phyloP scores from a whole-genome alignment of 2,329 filamentous ascomycete species.

The Fusarium circinatum region DNA sequence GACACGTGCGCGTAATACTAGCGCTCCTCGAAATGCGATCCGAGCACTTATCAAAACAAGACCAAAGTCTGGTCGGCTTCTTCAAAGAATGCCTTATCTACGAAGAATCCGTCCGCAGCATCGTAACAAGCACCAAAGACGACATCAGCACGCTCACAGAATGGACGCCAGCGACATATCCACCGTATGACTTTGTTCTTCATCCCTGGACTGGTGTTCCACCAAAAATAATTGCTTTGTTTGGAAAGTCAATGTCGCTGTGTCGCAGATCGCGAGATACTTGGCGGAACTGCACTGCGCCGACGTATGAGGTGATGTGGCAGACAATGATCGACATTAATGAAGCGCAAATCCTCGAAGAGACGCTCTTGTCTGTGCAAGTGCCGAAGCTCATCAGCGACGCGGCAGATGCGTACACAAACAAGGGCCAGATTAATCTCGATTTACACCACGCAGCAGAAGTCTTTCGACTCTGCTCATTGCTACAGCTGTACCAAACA shows the following conservation, averaged over 20 bases:
- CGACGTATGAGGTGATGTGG: conserved; percentile 35
- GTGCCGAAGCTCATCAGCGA: conserved; percentile 19
- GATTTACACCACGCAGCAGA: conserved; percentile 51
- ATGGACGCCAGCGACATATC: conserved; percentile 15
- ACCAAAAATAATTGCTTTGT: conserved; percentile 28
- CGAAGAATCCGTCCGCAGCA: conserved; percentile 33
- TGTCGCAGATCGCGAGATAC: conserved; percentile 33
- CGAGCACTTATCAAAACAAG: conserved; percentile 16
- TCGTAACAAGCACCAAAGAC: conserved; percentile 30
- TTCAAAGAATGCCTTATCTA: conserved; percentile 37
- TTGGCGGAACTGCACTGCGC: conserved; percentile 30
- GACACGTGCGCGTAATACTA: conserved; percentile 33
- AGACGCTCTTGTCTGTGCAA: conserved; percentile 26
- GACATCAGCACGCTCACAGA: conserved; percentile 34
- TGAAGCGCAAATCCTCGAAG: conserved; percentile 31
- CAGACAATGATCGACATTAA: conserved; percentile 36
- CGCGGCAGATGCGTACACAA: neutral
- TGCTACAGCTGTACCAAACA: conserved; percentile 54
- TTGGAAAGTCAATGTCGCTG: conserved; percentile 36
- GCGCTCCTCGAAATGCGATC: conserved; percentile 27
- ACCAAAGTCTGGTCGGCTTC: conserved; percentile 22
- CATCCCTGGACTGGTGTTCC: conserved; percentile 37
- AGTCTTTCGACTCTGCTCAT: conserved; percentile 50
- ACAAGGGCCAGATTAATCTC: neutral
- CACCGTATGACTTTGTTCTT: conserved; percentile 26